Evolutionary conservation across 352 stramenopile genomes (phyloP).

Genomic region (Aphanomyces cochlioides): DNA sequence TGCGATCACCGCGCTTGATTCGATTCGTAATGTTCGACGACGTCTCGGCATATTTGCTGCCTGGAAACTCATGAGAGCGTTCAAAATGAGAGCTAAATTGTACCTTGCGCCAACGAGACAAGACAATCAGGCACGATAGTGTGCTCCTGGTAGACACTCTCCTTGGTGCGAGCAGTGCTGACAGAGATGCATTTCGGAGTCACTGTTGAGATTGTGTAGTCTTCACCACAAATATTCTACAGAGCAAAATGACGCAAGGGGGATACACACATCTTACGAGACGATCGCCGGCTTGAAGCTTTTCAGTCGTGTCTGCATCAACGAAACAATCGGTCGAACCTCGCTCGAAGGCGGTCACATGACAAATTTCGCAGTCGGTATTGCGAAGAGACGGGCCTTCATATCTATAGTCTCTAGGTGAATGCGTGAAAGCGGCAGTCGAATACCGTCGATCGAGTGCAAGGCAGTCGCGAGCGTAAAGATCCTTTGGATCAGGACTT

Average conservation of each 20-base stretch:
- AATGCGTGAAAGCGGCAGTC: not conserved
- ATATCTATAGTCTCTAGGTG: conserved; percentile 1
- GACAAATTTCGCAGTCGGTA: conserved; percentile 11
- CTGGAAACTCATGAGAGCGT: not conserved
- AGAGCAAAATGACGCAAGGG: too few species aligned
- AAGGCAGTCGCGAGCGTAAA: conserved; percentile 28
- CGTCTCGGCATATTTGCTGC: conserved; percentile 26
- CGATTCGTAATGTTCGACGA: conserved; percentile 18
- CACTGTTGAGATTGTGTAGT: conserved; percentile 16
- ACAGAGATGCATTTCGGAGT: not conserved
- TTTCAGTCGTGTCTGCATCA: conserved; percentile 4
- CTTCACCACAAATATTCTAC: conserved; percentile 24
- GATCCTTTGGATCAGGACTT: not conserved
- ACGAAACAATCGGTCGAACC: conserved; percentile 14
- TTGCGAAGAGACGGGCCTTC: conserved; percentile 23
- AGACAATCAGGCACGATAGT: conserved; percentile 23
- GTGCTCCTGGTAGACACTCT: conserved; percentile 10
- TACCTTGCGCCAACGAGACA: conserved; percentile 20
- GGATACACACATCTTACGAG: not conserved
- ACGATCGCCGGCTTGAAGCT: conserved; percentile 3
- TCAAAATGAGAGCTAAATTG: not conserved
- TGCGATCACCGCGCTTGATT: conserved; percentile 18
- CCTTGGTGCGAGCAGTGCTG: not conserved
- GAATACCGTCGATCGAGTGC: conserved; percentile 23
- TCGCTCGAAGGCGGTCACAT: conserved; percentile 15